A percentile compares a stretch with the other conserved stretches of the same genome.
Conservation (phyloP, 2,329 filamentous ascomycete species). For the Mariannaea sp. region DNA sequence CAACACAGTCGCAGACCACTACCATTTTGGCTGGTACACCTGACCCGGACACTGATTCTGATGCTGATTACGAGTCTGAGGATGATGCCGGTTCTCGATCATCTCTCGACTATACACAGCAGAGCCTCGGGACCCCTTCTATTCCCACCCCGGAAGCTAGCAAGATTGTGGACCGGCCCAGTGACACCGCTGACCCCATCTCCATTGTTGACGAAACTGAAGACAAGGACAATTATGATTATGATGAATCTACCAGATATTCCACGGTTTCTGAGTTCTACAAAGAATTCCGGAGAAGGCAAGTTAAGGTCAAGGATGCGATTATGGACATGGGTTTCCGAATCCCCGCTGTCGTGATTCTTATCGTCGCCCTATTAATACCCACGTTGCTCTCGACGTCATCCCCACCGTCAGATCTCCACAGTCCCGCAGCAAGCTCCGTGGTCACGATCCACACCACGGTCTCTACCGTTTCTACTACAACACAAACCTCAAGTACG, state of each 20-base stretch:
- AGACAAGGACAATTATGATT: constrained; percentile 16
- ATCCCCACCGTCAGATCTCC: constrained; percentile 31
- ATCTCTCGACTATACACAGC: constrained; percentile 56
- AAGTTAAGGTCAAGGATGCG: constrained; percentile 19
- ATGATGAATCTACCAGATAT: constrained; percentile 14
- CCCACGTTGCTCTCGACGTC: constrained; percentile 36
- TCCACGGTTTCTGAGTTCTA: constrained; percentile 15
- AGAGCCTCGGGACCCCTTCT: constrained; percentile 52
- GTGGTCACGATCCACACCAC: constrained; percentile 34
- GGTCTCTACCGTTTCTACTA: constrained; percentile 23
- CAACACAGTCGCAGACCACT: constrained; percentile 18
- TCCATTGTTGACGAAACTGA: constrained; percentile 15
- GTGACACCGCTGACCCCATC: constrained; percentile 8
- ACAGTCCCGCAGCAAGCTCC: constrained; percentile 35
- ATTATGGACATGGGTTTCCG: constrained; percentile 24
- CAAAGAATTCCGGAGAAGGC: constrained; percentile 21
- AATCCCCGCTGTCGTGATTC: constrained; percentile 34
- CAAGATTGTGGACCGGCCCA: constrained; percentile 33
- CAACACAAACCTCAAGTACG: constrained; percentile 28
- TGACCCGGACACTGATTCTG: constrained; percentile 20
- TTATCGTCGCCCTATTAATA: constrained; percentile 33
- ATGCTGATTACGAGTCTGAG: constrained; percentile 47
- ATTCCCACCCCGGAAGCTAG: constrained; percentile 45
- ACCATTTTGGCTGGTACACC: constrained; percentile 21
- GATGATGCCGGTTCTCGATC: constrained; percentile 46